These are phyloP conservation scores for Hyphodiscus sp. DNA, from an alignment of 2,329 filamentous ascomycete genomes.

Conservation along the genomic window DNA sequence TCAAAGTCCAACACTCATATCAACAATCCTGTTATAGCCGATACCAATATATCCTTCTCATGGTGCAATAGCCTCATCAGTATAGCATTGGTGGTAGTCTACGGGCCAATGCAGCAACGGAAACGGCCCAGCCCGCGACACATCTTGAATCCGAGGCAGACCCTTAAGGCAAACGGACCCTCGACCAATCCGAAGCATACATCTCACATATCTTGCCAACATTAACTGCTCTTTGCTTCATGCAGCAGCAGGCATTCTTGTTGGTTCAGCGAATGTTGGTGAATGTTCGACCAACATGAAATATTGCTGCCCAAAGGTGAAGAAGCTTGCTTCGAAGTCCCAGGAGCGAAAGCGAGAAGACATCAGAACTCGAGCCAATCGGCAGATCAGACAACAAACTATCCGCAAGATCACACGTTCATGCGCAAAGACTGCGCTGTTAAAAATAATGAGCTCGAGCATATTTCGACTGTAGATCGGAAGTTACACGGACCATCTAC, in stretches of 20 bases:
- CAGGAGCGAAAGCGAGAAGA: neutral
- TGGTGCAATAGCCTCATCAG: neutral
- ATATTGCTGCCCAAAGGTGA: slow-evolving; percentile 4
- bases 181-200: neutral
- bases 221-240: neutral
- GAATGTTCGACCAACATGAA: neutral
- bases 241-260: neutral
- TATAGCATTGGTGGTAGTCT: neutral
- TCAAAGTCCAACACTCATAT: neutral
- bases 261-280: neutral
- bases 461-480: slow-evolving; percentile 10
- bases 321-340: slow-evolving; percentile 1
- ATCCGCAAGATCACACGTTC: slow-evolving; percentile 9
- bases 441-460: slow-evolving; percentile 9
- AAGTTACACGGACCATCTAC: slow-evolving; percentile 3
- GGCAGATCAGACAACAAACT: neutral
- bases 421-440: slow-evolving; percentile 1
- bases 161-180: neutral
- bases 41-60: neutral
- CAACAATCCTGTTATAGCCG: neutral
- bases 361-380: neutral
- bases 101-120: slow-evolving; percentile 5
- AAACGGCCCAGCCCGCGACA: slow-evolving; percentile 7
- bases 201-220: neutral
- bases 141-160: slow-evolving; percentile 3